Evolutionary conservation across 768 basidiomycete species (phyloP).

Genomic region (Mycena venus): DNA sequence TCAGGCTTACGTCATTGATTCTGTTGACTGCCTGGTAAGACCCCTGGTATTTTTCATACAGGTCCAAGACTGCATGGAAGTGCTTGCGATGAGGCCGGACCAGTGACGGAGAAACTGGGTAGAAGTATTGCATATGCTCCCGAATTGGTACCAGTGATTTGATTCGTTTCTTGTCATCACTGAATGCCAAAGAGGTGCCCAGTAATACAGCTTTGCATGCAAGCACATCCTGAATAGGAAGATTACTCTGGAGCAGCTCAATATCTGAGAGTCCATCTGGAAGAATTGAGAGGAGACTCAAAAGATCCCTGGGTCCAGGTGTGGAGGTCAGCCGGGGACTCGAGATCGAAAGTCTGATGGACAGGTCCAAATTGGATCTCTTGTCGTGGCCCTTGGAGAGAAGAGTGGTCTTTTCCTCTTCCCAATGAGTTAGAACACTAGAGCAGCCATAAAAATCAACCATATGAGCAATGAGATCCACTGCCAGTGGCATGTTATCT

Average conservation of each 20-base stretch:
- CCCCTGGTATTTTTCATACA: neutral
- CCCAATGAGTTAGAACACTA: neutral
- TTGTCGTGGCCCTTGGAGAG: neutral
- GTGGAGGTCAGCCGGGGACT: neutral
- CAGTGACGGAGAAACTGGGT: neutral
- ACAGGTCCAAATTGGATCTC: neutral
- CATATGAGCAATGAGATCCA: neutral
- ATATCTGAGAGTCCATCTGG: neutral
- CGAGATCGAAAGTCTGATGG: neutral
- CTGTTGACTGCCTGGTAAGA: neutral
- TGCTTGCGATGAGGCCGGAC: neutral
- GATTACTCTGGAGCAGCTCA: neutral
- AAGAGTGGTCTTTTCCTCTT: neutral
- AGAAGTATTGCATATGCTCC: neutral
- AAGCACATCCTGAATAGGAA: neutral
- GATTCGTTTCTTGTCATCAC: neutral
- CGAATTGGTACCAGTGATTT: neutral
- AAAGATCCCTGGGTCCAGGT: neutral
- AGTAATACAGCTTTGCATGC: neutral
- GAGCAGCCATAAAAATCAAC: neutral
- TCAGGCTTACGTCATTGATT: neutral
- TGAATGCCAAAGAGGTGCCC: neutral
- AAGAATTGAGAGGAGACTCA: neutral
- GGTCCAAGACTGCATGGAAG: neutral
- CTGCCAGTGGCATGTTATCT: neutral